phyloP scores from a whole-genome alignment of 345 rosid species.

The Eutrema heterophyllum region DNA sequence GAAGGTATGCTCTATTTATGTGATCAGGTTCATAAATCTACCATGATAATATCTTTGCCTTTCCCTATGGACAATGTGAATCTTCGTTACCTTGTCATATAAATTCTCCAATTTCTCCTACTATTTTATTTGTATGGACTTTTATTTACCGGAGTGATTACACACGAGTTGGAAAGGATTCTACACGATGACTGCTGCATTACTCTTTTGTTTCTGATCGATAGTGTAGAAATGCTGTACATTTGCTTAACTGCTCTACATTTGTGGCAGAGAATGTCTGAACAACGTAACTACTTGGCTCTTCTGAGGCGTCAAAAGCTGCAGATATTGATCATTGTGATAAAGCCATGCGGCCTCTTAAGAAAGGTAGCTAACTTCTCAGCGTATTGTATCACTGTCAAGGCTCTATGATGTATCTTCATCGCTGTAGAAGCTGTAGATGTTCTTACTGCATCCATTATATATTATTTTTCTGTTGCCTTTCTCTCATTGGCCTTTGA shows the following conservation, averaged over 20 bases:
- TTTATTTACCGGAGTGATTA: neutral
- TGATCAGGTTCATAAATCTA: neutral
- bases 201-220: neutral
- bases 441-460: neutral
- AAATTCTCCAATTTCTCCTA: neutral
- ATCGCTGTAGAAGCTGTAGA: constrained; percentile 9
- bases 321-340: constrained; percentile 46
- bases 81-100: neutral
- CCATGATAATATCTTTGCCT: no score
- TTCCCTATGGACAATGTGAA: no score
- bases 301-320: constrained; percentile 46
- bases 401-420: constrained; percentile 4
- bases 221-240: neutral
- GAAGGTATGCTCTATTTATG: constrained; percentile 47
- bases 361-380: constrained; percentile 53
- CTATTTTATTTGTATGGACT: neutral
- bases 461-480: neutral
- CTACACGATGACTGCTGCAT: neutral
- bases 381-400: constrained; percentile 6
- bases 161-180: neutral
- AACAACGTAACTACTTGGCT: constrained; percentile 48
- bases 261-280: constrained; percentile 58
- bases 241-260: neutral
- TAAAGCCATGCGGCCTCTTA: constrained; percentile 49
- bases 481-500: neutral